Evolutionary conservation across 2,329 filamentous ascomycete genomes (phyloP).

Genomic region (Pseudomassariella vexata): DNA sequence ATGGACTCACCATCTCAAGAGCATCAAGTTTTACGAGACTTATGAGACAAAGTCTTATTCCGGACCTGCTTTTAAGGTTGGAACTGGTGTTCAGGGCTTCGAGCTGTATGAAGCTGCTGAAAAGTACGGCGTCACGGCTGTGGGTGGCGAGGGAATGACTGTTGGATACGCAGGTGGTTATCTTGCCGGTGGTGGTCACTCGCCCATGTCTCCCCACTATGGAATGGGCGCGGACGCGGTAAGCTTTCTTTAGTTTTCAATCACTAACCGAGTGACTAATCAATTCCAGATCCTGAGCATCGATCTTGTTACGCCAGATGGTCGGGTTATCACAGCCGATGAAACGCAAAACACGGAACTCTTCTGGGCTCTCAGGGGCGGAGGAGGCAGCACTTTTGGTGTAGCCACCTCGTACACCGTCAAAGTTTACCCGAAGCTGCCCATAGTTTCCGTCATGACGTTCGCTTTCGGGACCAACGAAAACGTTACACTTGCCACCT

Average conservation of each 20-base stretch:
- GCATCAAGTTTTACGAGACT: constrained; percentile 19
- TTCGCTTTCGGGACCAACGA: too few species aligned
- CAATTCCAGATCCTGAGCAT: not conserved
- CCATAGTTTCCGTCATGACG: too few species aligned
- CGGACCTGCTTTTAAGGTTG: constrained; percentile 47
- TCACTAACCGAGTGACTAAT: too few species aligned
- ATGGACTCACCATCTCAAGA: constrained; percentile 30
- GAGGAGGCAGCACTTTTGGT: constrained; percentile 1
- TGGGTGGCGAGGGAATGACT: constrained; percentile 43
- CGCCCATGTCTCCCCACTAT: constrained; percentile 37
- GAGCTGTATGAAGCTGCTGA: constrained; percentile 46
- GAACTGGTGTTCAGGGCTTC: constrained; percentile 43
- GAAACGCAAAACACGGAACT: constrained; percentile 1
- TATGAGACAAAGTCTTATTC: constrained; percentile 18
- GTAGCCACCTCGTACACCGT: constrained; percentile 30
- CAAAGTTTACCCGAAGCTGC: constrained; percentile 26
- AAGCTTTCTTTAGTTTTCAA: too few species aligned
- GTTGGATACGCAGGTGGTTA: constrained; percentile 43
- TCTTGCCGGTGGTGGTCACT: constrained; percentile 43
- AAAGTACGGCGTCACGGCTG: constrained; percentile 35
- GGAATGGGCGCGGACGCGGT: constrained; percentile 42
- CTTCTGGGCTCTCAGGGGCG: constrained; percentile 3
- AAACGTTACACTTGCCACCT: too few species aligned
- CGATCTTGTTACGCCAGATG: not conserved
- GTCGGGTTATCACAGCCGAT: not conserved